These are phyloP conservation scores for Aeschynomene evenia DNA, from an alignment of 306 rosid species.

Conservation along the genomic window DNA sequence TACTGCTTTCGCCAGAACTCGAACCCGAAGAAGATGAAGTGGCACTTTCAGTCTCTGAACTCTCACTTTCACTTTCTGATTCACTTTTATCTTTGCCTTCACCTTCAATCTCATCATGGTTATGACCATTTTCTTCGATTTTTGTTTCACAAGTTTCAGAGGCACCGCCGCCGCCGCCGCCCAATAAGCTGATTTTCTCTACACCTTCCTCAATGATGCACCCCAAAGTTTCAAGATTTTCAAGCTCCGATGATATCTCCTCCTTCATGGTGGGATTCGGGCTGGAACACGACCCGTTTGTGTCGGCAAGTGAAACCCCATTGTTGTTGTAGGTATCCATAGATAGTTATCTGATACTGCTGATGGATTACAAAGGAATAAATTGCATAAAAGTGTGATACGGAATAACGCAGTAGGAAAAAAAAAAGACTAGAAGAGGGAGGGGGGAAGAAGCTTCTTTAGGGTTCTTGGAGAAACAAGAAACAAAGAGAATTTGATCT, in stretches of 20 bases:
- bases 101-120: constrained; percentile 17
- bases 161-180: background rate
- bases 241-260: background rate
- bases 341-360: background rate
- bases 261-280: background rate
- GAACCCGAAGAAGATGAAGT: constrained; percentile 22
- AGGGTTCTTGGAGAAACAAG: too few species aligned
- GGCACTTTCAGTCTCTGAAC: constrained; percentile 44
- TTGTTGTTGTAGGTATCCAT: background rate
- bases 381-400: too few species aligned
- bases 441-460: too few species aligned
- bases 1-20: constrained; percentile 28
- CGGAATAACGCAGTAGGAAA: too few species aligned
- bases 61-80: constrained; percentile 33
- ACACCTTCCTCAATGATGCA: constrained; percentile 43
- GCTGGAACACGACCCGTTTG: background rate
- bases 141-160: background rate
- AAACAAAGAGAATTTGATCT: too few species aligned
- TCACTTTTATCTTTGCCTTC: constrained; percentile 34
- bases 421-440: too few species aligned
- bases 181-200: constrained; percentile 51
- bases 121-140: background rate
- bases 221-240: constrained; percentile 24
- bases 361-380: background rate
- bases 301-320: background rate